These are phyloP conservation scores for Arthrocladium fulminans DNA, from an alignment of 2,329 filamentous ascomycete genomes.

Conservation along the genomic window DNA sequence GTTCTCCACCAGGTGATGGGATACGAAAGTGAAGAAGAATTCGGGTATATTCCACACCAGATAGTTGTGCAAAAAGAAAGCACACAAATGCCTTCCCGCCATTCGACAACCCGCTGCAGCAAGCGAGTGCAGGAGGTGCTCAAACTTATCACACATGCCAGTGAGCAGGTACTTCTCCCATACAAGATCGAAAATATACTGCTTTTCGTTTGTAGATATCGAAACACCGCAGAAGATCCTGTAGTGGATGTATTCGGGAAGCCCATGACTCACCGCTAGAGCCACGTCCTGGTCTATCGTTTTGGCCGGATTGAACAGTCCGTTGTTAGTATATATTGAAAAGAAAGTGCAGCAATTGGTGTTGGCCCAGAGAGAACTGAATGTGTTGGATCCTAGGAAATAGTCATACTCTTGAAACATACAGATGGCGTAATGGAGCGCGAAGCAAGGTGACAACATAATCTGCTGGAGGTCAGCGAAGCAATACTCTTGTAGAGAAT, in stretches of 20 bases:
- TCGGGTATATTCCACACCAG: background rate
- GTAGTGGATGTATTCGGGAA: background rate
- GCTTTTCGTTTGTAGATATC: background rate
- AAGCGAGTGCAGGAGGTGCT: background rate
- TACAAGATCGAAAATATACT: background rate
- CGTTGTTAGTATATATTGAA: too few species aligned
- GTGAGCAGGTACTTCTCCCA: background rate
- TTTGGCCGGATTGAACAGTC: background rate
- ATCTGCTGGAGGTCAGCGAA: background rate
- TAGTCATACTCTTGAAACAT: background rate
- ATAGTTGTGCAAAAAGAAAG: background rate
- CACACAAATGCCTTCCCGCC: background rate
- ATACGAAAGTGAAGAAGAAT: background rate
- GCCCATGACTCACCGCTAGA: background rate
- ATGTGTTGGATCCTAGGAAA: too few species aligned
- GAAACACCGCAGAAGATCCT: background rate
- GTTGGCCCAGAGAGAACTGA: too few species aligned
- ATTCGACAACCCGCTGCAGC: background rate
- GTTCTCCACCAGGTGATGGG: background rate
- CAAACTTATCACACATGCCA: background rate
- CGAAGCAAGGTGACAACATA: background rate
- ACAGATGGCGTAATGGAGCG: background rate
- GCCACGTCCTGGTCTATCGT: background rate
- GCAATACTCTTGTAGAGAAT: background rate
- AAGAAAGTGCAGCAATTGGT: too few species aligned